phyloP scores from a whole-genome alignment of 2,329 filamentous ascomycete species.

The Xylaria arbuscula region DNA sequence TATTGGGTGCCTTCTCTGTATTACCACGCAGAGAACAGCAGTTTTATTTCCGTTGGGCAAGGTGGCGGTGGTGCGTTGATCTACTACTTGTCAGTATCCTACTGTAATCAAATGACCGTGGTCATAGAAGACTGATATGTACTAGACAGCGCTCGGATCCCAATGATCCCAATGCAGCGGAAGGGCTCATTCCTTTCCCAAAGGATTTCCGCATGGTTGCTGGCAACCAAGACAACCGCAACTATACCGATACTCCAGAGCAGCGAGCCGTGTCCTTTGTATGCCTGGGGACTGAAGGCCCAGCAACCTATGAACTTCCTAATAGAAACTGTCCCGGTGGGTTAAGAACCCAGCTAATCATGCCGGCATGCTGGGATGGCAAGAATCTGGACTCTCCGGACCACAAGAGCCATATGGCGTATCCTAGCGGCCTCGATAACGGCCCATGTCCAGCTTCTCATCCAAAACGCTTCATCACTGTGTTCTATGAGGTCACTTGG shows the following conservation, averaged over 20 bases:
- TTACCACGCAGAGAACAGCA: constrained; percentile 64
- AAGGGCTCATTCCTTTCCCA: constrained; percentile 69
- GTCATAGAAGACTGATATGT: constrained; percentile 37
- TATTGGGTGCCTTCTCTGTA: constrained; percentile 61
- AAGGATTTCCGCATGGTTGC: constrained; percentile 73
- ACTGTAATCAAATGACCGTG: background rate
- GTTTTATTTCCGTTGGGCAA: constrained; percentile 64
- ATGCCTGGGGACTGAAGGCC: constrained; percentile 61
- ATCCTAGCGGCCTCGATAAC: constrained; percentile 59
- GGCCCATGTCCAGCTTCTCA: constrained; percentile 63
- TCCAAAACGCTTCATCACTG: constrained; percentile 65
- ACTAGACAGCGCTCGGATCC: constrained; percentile 54
- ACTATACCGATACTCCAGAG: constrained; percentile 58
- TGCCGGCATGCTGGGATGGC: constrained; percentile 73
- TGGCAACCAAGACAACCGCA: constrained; percentile 65
- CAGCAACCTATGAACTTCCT: constrained; percentile 65
- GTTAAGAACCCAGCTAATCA: constrained; percentile 65
- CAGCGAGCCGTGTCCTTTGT: constrained; percentile 65
- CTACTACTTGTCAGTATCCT: constrained; percentile 62
- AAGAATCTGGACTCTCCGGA: constrained; percentile 63
- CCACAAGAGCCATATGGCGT: constrained; percentile 68
- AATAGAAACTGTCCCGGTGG: constrained; percentile 64
- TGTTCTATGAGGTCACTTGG: constrained; percentile 71
- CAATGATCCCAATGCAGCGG: constrained; percentile 53
- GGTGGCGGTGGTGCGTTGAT: constrained; percentile 55